These are phyloP conservation scores for Penicillium angulare DNA, from an alignment of 495 filamentous ascomycete genomes.

Conservation along the genomic window DNA sequence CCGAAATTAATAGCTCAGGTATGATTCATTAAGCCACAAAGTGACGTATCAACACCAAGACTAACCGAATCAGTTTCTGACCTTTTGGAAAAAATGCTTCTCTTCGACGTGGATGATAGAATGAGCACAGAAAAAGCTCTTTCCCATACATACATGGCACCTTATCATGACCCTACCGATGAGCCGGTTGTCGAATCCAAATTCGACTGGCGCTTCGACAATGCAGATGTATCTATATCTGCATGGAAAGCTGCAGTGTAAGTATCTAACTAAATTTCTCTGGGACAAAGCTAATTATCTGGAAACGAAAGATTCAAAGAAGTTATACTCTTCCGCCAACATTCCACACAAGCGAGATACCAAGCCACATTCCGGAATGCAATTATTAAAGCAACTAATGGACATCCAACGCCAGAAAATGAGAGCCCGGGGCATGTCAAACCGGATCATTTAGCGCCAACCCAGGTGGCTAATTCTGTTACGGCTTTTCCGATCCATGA, in stretches of 20 bases:
- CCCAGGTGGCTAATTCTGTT: too few relatives aligned
- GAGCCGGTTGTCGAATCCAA: slow-evolving; percentile 91
- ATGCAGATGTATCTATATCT: background rate
- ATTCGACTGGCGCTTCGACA: slow-evolving; percentile 92
- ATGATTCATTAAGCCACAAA: background rate
- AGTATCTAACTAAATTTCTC: background rate
- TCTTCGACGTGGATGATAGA: slow-evolving; percentile 89
- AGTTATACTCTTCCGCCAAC: background rate
- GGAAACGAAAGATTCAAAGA: background rate
- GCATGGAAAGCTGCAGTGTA: background rate
- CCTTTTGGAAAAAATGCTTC: slow-evolving; percentile 90
- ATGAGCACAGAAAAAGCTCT: slow-evolving; percentile 78
- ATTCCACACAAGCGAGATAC: background rate
- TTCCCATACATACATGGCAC: slow-evolving; percentile 83
- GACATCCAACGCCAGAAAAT: too few relatives aligned
- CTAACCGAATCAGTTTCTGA: slow-evolving; percentile 65
- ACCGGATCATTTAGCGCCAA: background rate
- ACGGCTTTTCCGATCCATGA: background rate
- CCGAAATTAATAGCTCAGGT: background rate
- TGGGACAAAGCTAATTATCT: background rate
- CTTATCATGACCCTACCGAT: slow-evolving; percentile 95
- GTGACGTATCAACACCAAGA: background rate
- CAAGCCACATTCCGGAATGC: background rate
- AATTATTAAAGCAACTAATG: background rate
- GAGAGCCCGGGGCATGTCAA: too few relatives aligned